Conservation (phyloP, 768 basidiomycete species). For the Epithele typhae region DNA sequence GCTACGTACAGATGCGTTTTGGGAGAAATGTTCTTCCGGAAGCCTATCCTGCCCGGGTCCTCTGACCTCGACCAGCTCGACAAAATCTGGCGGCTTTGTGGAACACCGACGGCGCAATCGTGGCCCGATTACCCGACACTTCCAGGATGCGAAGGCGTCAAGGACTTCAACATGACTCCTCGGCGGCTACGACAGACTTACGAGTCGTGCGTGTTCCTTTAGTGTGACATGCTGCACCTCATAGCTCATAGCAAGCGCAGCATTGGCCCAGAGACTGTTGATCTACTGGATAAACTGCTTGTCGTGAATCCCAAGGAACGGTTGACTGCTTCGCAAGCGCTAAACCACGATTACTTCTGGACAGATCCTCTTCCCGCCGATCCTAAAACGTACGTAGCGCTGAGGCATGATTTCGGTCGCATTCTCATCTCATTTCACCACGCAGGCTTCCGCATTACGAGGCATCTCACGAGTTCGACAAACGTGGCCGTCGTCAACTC, state of each 20-base stretch:
- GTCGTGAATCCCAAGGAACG: slow-evolving; percentile 80
- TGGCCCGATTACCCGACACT: slow-evolving; percentile 76
- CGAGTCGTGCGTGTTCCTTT: slow-evolving; percentile 47
- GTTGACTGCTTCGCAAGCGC: slow-evolving; percentile 78
- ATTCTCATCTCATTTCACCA: not conserved
- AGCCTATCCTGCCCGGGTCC: slow-evolving; percentile 82
- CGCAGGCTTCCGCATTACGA: slow-evolving; percentile 70
- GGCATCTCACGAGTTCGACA: slow-evolving; percentile 80
- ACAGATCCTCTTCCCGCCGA: slow-evolving; percentile 83
- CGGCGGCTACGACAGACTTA: slow-evolving; percentile 56
- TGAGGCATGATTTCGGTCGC: not conserved
- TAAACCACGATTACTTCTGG: slow-evolving; percentile 96
- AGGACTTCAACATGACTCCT: slow-evolving; percentile 48
- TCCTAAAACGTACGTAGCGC: slow-evolving; percentile 61
- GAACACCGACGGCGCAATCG: slow-evolving; percentile 75
- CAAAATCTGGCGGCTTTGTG: slow-evolving; percentile 87
- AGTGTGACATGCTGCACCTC: not conserved
- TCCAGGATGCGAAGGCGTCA: slow-evolving; percentile 79
- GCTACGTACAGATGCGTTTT: slow-evolving; percentile 92
- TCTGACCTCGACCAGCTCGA: slow-evolving; percentile 91
- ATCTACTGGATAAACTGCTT: slow-evolving; percentile 79
- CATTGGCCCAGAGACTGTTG: slow-evolving; percentile 68
- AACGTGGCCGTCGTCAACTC: slow-evolving; percentile 55
- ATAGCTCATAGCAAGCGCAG: slow-evolving; percentile 38
- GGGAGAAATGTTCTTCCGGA: slow-evolving; percentile 91